Conservation (phyloP, 2,329 filamentous ascomycete genomes). For the Diplodia sapinea region DNA sequence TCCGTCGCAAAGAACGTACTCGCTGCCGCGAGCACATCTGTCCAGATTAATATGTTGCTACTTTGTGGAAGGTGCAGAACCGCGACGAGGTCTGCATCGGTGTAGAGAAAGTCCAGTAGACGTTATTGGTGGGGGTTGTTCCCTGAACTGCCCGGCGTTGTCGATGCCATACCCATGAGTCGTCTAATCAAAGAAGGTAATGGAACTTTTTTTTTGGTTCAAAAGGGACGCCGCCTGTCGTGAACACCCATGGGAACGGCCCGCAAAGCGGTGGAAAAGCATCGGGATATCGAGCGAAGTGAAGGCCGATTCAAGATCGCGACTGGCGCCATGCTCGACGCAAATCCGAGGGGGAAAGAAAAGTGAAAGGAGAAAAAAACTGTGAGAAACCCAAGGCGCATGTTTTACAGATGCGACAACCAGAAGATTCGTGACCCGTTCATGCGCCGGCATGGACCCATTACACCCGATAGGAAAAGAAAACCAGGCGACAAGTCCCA, state of each 20-base stretch:
- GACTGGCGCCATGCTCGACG: conserved; percentile 26
- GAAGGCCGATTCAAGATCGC: conserved; percentile 30
- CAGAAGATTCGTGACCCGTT: conserved; percentile 30
- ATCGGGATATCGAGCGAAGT: conserved; percentile 31
- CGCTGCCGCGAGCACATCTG: conserved; percentile 18
- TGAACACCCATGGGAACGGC: conserved; percentile 24
- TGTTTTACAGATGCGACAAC: conserved; percentile 33
- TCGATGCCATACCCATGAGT: conserved; percentile 27
- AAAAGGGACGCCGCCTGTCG: conserved; percentile 24
- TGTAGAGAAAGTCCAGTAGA: conserved; percentile 8
- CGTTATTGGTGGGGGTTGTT: conserved; percentile 14
- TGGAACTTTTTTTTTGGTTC: conserved; percentile 31
- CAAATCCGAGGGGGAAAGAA: conserved; percentile 12
- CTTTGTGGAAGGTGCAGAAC: conserved; percentile 12
- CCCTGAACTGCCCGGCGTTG: conserved; percentile 12
- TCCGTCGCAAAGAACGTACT: conserved; percentile 20
- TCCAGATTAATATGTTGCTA: conserved; percentile 28
- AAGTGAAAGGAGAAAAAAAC: conserved; percentile 28
- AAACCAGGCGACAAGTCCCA: conserved; percentile 29
- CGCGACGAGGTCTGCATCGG: conserved; percentile 9
- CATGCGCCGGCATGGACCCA: conserved; percentile 30
- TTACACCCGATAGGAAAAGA: conserved; percentile 30
- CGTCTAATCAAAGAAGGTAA: conserved; percentile 31
- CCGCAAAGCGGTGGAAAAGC: conserved; percentile 24
- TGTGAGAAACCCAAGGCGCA: conserved; percentile 28